Evolutionary conservation across 1,284 basidiomycete genomes (phyloP).

Genomic region (Rhodotorula sp.): DNA sequence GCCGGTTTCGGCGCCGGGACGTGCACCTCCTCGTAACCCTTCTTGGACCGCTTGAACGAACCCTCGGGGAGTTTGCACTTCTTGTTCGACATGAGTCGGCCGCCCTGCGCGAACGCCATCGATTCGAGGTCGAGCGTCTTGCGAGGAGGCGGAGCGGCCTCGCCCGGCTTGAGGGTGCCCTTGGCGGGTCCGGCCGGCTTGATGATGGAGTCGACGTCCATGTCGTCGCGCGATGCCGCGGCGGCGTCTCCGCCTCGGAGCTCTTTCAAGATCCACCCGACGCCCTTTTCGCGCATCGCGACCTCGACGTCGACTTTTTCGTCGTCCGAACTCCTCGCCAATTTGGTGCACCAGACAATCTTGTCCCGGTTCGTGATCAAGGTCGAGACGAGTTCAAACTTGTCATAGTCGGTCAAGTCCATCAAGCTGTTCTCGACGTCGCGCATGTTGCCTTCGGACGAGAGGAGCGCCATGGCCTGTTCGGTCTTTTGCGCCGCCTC

Average conservation of each 20-base stretch:
- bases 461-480: slow-evolving; percentile 78
- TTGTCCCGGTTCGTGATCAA: slow-evolving; percentile 95
- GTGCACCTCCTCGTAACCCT: slow-evolving; percentile 98
- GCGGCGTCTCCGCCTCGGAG: slow-evolving; percentile 68
- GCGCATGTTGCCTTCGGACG: slow-evolving; percentile 80
- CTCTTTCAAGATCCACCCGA: slow-evolving; percentile 92
- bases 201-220: slow-evolving; percentile 67
- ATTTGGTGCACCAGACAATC: slow-evolving; percentile 96
- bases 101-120: slow-evolving; percentile 94
- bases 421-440: slow-evolving; percentile 97
- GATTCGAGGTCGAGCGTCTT: slow-evolving; percentile 84
- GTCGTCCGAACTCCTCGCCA: slow-evolving; percentile 84
- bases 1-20: slow-evolving; percentile 90
- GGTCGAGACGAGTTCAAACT: slow-evolving; percentile 85
- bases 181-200: slow-evolving; percentile 67
- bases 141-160: slow-evolving; percentile 76
- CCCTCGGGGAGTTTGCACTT: slow-evolving; percentile 97
- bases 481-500: slow-evolving; percentile 90
- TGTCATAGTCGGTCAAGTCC: slow-evolving; percentile 91
- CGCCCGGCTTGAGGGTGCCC: slow-evolving; percentile 83
- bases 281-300: slow-evolving; percentile 95
- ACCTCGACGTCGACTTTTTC: slow-evolving; percentile 94
- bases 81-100: slow-evolving; percentile 96
- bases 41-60: slow-evolving; percentile 93
- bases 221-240: slow-evolving; percentile 57